Conservation (phyloP, 345 rosid genomes). For the Dipteronia dyeriana region DNA sequence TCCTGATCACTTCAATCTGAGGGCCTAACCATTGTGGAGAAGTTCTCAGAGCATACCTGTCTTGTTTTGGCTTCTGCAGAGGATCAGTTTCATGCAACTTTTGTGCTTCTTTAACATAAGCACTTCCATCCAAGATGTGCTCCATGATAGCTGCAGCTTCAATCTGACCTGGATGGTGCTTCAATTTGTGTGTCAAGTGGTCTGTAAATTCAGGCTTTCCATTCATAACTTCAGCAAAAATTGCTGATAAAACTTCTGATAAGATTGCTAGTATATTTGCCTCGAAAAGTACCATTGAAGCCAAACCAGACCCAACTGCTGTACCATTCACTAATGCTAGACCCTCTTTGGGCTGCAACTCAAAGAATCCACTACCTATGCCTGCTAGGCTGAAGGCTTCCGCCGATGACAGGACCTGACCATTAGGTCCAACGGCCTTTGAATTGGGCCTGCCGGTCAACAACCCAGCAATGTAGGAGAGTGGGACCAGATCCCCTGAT, state of each 20-base stretch:
- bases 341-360: constrained; percentile 74
- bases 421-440: constrained; percentile 55
- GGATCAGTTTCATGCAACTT: constrained; percentile 69
- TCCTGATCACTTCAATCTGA: constrained; percentile 67
- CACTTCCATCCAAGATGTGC: constrained; percentile 67
- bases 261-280: constrained; percentile 48
- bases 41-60: constrained; percentile 71
- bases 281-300: constrained; percentile 68
- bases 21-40: constrained; percentile 90
- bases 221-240: constrained; percentile 73
- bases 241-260: constrained; percentile 60
- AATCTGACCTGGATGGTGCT: constrained; percentile 82
- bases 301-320: constrained; percentile 75
- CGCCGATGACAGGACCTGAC: constrained; percentile 38
- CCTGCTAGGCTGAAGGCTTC: constrained; percentile 58
- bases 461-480: constrained; percentile 67
- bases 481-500: constrained; percentile 73
- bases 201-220: constrained; percentile 83
- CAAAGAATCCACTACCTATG: constrained; percentile 50
- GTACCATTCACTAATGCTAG: constrained; percentile 78
- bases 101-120: constrained; percentile 56
- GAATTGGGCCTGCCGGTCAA: constrained; percentile 66
- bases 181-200: constrained; percentile 64
- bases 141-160: constrained; percentile 88
- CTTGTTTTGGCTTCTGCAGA: constrained; percentile 69